phyloP scores from a whole-genome alignment of 345 rosid species.

The Rhodamnia argentea region DNA sequence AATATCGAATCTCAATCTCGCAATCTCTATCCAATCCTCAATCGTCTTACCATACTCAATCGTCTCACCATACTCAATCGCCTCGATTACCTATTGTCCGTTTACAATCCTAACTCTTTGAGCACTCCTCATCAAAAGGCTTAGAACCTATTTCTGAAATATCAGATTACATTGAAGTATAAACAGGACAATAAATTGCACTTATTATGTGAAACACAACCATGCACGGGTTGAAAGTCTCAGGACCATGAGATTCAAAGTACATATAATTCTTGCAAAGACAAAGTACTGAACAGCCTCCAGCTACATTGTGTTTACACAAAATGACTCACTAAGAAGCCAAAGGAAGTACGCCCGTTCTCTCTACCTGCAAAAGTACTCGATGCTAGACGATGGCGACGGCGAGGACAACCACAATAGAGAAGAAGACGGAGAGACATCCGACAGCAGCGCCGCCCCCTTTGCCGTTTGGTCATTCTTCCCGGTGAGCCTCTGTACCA shows the following conservation, averaged over 20 bases:
- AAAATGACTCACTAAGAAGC: not conserved
- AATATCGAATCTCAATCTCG: no score
- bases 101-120: not conserved
- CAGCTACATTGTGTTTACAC: not conserved
- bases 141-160: no score
- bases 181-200: not conserved
- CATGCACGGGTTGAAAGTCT: not conserved
- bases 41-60: no score
- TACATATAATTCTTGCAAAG: not conserved
- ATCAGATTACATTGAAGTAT: no score
- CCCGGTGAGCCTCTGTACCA: slow-evolving; percentile 5
- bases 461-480: not conserved
- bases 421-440: not conserved
- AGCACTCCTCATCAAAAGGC: not conserved
- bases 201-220: not conserved
- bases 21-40: no score
- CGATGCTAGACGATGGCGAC: not conserved
- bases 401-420: not conserved
- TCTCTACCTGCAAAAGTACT: not conserved
- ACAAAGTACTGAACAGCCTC: not conserved
- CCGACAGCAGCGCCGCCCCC: not conserved
- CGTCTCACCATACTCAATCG: no score
- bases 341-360: not conserved
- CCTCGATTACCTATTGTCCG: not conserved
- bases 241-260: not conserved